Conservation (phyloP, 1,139 yeast genomes). For the Waltiozyma sp. region DNA sequence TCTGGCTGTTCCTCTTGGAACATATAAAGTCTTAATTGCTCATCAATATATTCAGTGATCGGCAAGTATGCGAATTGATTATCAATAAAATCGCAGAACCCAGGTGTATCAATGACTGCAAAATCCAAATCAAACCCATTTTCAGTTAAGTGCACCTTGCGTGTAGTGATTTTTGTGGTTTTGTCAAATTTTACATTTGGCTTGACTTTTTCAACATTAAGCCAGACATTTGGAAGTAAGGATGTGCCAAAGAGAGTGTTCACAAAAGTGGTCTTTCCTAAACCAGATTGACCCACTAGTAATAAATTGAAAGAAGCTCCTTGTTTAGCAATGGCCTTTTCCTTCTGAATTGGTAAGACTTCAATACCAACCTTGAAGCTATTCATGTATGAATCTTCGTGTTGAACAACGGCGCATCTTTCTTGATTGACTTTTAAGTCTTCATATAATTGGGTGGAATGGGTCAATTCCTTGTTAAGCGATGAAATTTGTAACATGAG, state of each 20-base stretch:
- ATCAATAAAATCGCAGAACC: conserved; percentile 65
- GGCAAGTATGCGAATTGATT: conserved; percentile 51
- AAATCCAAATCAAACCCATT: conserved; percentile 39
- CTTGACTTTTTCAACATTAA: conserved; percentile 6
- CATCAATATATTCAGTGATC: conserved; percentile 45
- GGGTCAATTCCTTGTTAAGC: neutral
- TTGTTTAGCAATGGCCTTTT: conserved; percentile 26
- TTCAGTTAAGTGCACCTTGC: conserved; percentile 37
- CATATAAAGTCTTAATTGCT: conserved; percentile 46
- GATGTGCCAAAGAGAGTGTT: conserved; percentile 39
- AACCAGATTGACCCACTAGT: conserved; percentile 51
- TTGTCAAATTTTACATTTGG: conserved; percentile 13
- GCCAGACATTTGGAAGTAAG: conserved; percentile 18
- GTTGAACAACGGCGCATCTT: neutral
- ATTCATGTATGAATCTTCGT: neutral
- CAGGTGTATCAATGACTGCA: conserved; percentile 61
- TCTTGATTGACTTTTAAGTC: neutral
- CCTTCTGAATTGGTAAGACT: conserved; percentile 19
- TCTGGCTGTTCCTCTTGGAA: conserved; percentile 67
- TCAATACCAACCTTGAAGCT: conserved; percentile 16
- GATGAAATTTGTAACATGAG: neutral
- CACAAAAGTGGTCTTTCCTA: conserved; percentile 40
- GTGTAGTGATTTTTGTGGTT: conserved; percentile 28
- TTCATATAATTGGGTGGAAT: neutral
- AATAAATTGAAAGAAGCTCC: conserved; percentile 44